These are phyloP conservation scores for Pterocarpus macrocarpus DNA, from an alignment of 306 rosid genomes.

Conservation along the genomic window DNA sequence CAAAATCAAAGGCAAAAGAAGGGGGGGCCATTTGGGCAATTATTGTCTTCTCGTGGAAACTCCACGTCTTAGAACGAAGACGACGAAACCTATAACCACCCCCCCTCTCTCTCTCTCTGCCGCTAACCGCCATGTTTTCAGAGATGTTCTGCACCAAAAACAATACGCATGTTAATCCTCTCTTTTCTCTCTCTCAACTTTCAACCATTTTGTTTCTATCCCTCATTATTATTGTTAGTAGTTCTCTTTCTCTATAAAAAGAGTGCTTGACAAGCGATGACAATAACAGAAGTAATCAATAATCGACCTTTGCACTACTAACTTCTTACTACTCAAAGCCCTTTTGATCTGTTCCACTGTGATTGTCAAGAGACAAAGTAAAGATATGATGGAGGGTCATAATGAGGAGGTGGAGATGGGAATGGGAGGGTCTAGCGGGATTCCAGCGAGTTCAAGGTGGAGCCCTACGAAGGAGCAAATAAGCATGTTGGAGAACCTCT, in stretches of 20 bases:
- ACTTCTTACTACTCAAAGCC: not conserved
- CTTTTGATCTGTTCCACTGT: not conserved
- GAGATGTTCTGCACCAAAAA: constrained; percentile 87
- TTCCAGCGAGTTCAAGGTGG: constrained; percentile 66
- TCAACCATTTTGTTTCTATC: constrained; percentile 42
- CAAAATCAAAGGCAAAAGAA: constrained; percentile 17
- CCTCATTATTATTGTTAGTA: constrained; percentile 15
- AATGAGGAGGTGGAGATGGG: not conserved
- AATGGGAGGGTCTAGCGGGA: constrained; percentile 32
- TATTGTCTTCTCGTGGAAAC: constrained; percentile 45
- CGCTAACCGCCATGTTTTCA: constrained; percentile 93
- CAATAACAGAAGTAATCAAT: not conserved
- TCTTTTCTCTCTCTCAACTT: constrained; percentile 49
- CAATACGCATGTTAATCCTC: constrained; percentile 89
- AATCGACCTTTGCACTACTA: not conserved
- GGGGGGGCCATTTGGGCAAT: constrained; percentile 43
- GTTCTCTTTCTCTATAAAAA: constrained; percentile 54
- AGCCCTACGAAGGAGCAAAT: constrained; percentile 94
- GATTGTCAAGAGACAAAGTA: too few species aligned
- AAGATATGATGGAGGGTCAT: constrained; percentile 13
- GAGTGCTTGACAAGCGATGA: constrained; percentile 46
- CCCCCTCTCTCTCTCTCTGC: constrained; percentile 48
- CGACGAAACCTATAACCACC: constrained; percentile 48
- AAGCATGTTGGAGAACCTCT: constrained; percentile 72
- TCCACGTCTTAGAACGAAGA: constrained; percentile 41